Evolutionary conservation across 2,329 filamentous ascomycete species (phyloP).

Genomic region (Uncinocarpus reesii): DNA sequence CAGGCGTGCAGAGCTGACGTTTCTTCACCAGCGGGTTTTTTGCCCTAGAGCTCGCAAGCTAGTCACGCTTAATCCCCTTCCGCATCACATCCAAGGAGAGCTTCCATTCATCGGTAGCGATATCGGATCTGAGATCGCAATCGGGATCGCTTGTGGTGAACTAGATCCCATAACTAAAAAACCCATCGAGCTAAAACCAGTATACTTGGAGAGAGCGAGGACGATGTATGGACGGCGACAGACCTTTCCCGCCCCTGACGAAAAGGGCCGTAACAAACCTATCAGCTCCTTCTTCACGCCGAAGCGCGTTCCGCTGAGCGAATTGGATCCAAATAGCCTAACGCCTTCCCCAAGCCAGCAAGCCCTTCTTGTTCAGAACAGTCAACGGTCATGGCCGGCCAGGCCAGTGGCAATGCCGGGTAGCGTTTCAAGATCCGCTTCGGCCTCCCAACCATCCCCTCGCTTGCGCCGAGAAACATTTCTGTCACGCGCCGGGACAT

Average conservation of each 20-base stretch:
- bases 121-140: slow-evolving; percentile 59
- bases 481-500: slow-evolving; percentile 28
- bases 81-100: slow-evolving; percentile 52
- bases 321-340: slow-evolving; percentile 58
- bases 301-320: slow-evolving; percentile 53
- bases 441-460: slow-evolving; percentile 30
- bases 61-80: slow-evolving; percentile 62
- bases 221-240: slow-evolving; percentile 31
- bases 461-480: slow-evolving; percentile 33
- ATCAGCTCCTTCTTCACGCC: slow-evolving; percentile 58
- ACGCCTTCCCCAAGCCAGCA: slow-evolving; percentile 57
- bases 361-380: slow-evolving; percentile 45
- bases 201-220: slow-evolving; percentile 26
- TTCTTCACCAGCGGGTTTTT: slow-evolving; percentile 88
- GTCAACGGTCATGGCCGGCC: slow-evolving; percentile 46
- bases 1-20: slow-evolving; percentile 78
- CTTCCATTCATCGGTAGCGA: slow-evolving; percentile 73
- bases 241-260: slow-evolving; percentile 36
- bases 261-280: slow-evolving; percentile 50
- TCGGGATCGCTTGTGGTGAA: slow-evolving; percentile 67
- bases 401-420: slow-evolving; percentile 38
- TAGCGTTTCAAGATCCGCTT: slow-evolving; percentile 27
- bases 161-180: slow-evolving; percentile 83
- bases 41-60: slow-evolving; percentile 62
- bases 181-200: slow-evolving; percentile 38